phyloP scores from a whole-genome alignment of 495 filamentous ascomycete species.

The Hypomontagnella submonticulosa region DNA sequence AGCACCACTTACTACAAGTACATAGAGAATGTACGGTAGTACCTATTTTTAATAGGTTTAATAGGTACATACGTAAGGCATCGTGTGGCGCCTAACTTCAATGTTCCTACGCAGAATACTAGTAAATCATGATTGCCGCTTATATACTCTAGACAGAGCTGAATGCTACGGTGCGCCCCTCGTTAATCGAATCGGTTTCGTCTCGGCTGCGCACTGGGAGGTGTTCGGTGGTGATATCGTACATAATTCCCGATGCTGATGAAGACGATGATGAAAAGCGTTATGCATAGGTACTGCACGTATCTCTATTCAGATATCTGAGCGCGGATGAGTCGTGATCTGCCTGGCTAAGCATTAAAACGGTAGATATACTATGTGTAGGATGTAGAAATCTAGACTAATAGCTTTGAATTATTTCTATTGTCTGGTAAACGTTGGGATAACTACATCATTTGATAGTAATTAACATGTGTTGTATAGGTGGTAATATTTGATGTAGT shows the following conservation, averaged over 20 bases:
- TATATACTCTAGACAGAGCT: not conserved
- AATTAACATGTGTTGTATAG: too few species aligned
- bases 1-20: slow-evolving; percentile 8
- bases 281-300: slow-evolving; percentile 33
- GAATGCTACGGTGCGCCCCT: slow-evolving; percentile 20
- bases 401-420: too few species aligned
- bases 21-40: slow-evolving; percentile 24
- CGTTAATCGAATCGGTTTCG: slow-evolving; percentile 5
- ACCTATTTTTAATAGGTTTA: not conserved
- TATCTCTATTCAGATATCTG: slow-evolving; percentile 28
- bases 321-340: slow-evolving; percentile 17
- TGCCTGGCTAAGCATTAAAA: slow-evolving; percentile 3
- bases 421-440: too few species aligned
- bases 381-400: slow-evolving; percentile 10
- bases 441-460: too few species aligned
- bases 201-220: slow-evolving; percentile 29
- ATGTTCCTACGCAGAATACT: slow-evolving; percentile 3
- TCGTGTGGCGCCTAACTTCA: not conserved
- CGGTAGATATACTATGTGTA: not conserved
- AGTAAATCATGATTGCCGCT: too few species aligned
- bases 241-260: slow-evolving; percentile 34
- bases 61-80: not conserved
- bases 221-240: slow-evolving; percentile 32
- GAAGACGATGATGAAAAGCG: slow-evolving; percentile 29
- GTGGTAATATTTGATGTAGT: too few species aligned